phyloP scores from a whole-genome alignment of 352 stramenopile species.

The Halophytophthora polymorphica region DNA sequence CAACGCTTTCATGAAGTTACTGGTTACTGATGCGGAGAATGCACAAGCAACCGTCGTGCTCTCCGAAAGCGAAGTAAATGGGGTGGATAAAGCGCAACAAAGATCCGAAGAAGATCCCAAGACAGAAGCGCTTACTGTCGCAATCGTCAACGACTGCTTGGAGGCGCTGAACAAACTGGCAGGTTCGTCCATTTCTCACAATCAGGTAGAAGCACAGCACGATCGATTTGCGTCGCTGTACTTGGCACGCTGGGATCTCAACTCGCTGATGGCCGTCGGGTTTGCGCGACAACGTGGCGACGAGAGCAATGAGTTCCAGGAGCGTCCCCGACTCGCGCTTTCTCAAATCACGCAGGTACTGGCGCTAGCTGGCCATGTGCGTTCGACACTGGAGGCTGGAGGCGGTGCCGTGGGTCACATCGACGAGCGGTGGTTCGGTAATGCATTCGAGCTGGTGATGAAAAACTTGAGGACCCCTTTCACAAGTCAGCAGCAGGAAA shows the following conservation, averaged over 20 bases:
- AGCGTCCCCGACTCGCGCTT: constrained; percentile 23
- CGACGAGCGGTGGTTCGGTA: constrained; percentile 21
- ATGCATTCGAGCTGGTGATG: constrained; percentile 23
- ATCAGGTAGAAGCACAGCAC: constrained; percentile 5
- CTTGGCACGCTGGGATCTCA: constrained; percentile 44
- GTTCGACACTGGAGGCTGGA: constrained; percentile 13
- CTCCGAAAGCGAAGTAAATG: constrained; percentile 7
- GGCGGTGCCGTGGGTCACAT: constrained; percentile 16
- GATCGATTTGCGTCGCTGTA: constrained; percentile 48
- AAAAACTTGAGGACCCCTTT: not conserved
- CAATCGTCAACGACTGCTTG: constrained; percentile 26
- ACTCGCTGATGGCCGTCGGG: constrained; percentile 33
- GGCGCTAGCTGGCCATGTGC: constrained; percentile 18
- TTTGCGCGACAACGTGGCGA: constrained; percentile 38
- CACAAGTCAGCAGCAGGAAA: not conserved
- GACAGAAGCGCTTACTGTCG: not conserved
- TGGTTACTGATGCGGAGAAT: constrained; percentile 29
- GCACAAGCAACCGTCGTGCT: constrained; percentile 5
- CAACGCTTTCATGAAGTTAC: constrained; percentile 47
- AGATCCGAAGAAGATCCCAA: not conserved
- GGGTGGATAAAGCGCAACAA: constrained; percentile 7
- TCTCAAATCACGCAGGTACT: constrained; percentile 39
- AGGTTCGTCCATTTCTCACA: constrained; percentile 9
- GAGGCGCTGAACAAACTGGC: constrained; percentile 38
- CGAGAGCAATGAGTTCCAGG: constrained; percentile 38